Percentiles rank a stretch among this genome's conserved stretches.
Evolutionary conservation across 2,329 filamentous ascomycete species (phyloP).

Genomic region (Hypoxylon sp.): DNA sequence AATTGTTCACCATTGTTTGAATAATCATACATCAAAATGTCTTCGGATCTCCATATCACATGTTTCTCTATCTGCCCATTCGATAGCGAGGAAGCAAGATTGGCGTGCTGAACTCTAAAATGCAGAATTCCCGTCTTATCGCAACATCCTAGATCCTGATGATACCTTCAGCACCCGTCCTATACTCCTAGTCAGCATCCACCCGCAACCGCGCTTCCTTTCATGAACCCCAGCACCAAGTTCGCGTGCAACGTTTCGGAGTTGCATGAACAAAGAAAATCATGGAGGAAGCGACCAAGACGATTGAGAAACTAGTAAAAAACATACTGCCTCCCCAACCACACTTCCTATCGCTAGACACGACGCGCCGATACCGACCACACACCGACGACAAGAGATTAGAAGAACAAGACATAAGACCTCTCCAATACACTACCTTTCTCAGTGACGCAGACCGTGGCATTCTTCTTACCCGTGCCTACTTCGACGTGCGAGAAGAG

Average conservation of each 20-base stretch:
- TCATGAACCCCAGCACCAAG: slow-evolving; percentile 50
- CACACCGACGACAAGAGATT: slow-evolving; percentile 58
- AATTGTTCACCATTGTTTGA: slow-evolving; percentile 25
- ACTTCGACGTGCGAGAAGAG: slow-evolving; percentile 70
- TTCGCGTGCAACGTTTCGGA: slow-evolving; percentile 53
- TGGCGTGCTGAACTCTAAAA: slow-evolving; percentile 43
- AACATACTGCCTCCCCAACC: slow-evolving; percentile 67
- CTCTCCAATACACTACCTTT: slow-evolving; percentile 71
- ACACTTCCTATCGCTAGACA: slow-evolving; percentile 67
- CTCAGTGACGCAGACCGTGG: slow-evolving; percentile 72
- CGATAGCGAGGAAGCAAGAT: slow-evolving; percentile 13
- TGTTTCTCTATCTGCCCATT: slow-evolving; percentile 19
- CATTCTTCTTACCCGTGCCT: slow-evolving; percentile 69
- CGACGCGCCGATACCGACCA: slow-evolving; percentile 64
- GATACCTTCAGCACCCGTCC: slow-evolving; percentile 37
- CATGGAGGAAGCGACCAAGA: slow-evolving; percentile 73
- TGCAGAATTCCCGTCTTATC: slow-evolving; percentile 42
- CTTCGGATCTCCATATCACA: slow-evolving; percentile 16
- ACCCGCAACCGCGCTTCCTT: slow-evolving; percentile 41
- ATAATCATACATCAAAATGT: slow-evolving; percentile 27
- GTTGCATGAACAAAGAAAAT: slow-evolving; percentile 55
- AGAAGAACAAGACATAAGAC: slow-evolving; percentile 66
- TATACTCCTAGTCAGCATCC: slow-evolving; percentile 25
- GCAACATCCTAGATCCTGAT: slow-evolving; percentile 34
- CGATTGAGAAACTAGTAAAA: slow-evolving; percentile 68